Base-by-base conservation (phyloP, 2,329 filamentous ascomycete species). In the Proliferodiscus dingleyae region DNA sequence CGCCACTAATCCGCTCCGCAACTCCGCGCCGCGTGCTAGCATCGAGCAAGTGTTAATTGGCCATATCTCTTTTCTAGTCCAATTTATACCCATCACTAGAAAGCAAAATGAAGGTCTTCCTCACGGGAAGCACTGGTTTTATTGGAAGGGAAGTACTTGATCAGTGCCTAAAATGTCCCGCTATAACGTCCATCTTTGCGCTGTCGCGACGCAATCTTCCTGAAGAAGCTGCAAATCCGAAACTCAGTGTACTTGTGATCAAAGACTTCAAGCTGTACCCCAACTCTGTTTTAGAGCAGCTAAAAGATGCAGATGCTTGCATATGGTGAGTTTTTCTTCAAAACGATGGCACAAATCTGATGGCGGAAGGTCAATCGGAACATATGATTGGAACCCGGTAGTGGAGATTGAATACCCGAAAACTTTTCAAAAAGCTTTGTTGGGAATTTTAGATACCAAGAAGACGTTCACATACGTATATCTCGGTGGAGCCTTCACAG, bases 91-190 rank as follows among this genome's bases (percentile, higher is more conserved):
- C n/a, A n/a, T n/a, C n/a, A n/a, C n/a, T n/a, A n/a, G n/a, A n/a
- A n/a, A n/a, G n/a, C n/a, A n/a, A n/a, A n/a, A 81, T 82, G 78
- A 80, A 81, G 58, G 66, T 82, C 55, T 72, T 83, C 48, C 65
- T 83, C 24, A 70, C 74, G 5, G 79, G 78, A 41, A 68, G 68
- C 19, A 83, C 77, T 16, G 79, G 80, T 52, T 71, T 72, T 55
- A 69, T 80, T 45, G 79, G 79, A 43, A 57, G 64, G 24, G 73
- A 75, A 55, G 68, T 80, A 22, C 68, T 82, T 41, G 61, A 65
- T 5, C 70, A 74, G 52, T 75, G 73, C 57, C 68, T 83, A 43
- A 56, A 58, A 4, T 66, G 73, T 56, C 63, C 69, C 15, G 64
- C 64, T 54, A 75, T 83, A 62, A 72, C 69, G 2, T 72, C 71